Evolutionary conservation across 257 asterid genomes (phyloP).

Genomic region (Coffea eugenioides): DNA sequence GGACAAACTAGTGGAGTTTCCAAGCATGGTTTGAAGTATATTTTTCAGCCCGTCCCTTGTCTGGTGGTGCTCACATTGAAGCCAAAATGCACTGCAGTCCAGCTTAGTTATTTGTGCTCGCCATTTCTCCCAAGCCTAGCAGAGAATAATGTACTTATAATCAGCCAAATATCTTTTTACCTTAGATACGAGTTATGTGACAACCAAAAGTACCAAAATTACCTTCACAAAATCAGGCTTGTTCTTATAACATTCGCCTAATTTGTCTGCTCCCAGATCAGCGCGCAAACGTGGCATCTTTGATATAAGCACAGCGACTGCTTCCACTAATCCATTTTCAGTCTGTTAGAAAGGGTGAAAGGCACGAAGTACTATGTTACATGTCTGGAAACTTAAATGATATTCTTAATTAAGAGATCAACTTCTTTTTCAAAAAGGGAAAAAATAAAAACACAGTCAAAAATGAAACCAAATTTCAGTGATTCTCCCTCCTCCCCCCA

Average conservation of each 20-base stretch:
- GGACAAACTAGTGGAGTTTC: slow-evolving; percentile 67
- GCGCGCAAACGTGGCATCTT: slow-evolving; percentile 88
- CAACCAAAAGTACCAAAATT: slow-evolving; percentile 14
- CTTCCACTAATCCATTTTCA: slow-evolving; percentile 94
- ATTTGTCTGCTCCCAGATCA: slow-evolving; percentile 45
- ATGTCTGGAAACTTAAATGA: not conserved
- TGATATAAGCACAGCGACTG: slow-evolving; percentile 81
- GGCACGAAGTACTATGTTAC: slow-evolving; percentile 3
- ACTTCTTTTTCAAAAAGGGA: not conserved
- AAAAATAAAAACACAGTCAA: not conserved
- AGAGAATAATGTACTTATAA: slow-evolving; percentile 25
- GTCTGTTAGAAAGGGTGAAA: slow-evolving; percentile 48
- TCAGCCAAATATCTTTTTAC: not conserved
- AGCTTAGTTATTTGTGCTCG: slow-evolving; percentile 79
- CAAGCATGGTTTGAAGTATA: slow-evolving; percentile 88
- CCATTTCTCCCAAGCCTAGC: slow-evolving; percentile 98
- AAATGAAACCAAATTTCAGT: not conserved
- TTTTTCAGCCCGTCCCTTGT: slow-evolving; percentile 77
- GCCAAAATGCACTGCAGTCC: slow-evolving; percentile 92
- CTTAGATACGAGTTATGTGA: not conserved
- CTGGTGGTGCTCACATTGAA: slow-evolving; percentile 78
- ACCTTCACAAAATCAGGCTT: slow-evolving; percentile 96
- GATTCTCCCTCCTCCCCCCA: not conserved
- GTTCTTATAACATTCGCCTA: slow-evolving; percentile 70
- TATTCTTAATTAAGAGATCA: not conserved